Evolutionary conservation across 1,284 basidiomycete genomes (phyloP).

Genomic region (Cutaneotrichosporon sp.): DNA sequence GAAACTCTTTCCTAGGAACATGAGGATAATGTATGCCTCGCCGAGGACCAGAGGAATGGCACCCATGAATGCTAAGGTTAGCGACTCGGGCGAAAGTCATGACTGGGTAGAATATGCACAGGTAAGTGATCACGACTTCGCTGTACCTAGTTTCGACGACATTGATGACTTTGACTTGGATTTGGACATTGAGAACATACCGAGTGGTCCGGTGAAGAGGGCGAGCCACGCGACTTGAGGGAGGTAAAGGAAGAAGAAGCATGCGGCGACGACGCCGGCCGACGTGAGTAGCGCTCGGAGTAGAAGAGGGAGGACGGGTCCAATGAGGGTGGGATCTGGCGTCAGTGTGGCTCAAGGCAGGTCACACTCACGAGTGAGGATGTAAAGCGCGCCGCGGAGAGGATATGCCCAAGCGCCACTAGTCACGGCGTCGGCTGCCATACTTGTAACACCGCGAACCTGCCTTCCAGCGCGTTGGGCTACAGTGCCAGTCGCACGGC

Average conservation of each 20-base stretch:
- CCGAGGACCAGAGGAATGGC: constrained; percentile 55
- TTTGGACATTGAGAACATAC: constrained; percentile 29
- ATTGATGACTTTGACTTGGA: neutral
- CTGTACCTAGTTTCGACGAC: neutral
- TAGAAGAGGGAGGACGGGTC: constrained; percentile 51
- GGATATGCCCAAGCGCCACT: constrained; percentile 55
- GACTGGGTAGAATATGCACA: neutral
- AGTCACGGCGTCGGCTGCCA: constrained; percentile 47
- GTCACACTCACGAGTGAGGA: constrained; percentile 46
- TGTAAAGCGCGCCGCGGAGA: constrained; percentile 51
- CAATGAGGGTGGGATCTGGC: constrained; percentile 51
- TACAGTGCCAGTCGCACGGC: neutral
- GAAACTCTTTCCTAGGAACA: constrained; percentile 57
- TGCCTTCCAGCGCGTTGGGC: constrained; percentile 29
- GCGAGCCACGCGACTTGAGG: constrained; percentile 68
- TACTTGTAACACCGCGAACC: constrained; percentile 33
- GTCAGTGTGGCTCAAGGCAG: constrained; percentile 1
- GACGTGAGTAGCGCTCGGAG: constrained; percentile 46
- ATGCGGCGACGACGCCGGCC: constrained; percentile 53
- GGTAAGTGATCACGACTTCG: neutral
- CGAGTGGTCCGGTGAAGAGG: constrained; percentile 63
- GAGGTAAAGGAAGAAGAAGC: constrained; percentile 66
- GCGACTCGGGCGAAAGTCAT: neutral
- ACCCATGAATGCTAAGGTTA: constrained; percentile 48
- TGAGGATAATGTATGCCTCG: constrained; percentile 55